A percentile compares a stretch with the other conserved stretches of the same genome.
phyloP scores from a whole-genome alignment of 306 rosid species.

The Macrotyloma uniflorum region DNA sequence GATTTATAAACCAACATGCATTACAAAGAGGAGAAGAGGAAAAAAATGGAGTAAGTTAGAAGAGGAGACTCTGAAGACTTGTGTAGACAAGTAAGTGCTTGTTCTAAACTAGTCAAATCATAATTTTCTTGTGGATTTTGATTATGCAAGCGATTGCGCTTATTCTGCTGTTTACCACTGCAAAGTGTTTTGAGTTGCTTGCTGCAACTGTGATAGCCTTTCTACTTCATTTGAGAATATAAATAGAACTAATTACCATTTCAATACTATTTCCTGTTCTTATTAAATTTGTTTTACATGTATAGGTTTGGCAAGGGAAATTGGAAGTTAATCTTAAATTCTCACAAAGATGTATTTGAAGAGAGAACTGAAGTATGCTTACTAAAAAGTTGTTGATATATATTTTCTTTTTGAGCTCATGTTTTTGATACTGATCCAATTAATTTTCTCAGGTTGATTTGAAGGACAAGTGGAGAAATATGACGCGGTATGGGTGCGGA shows the following conservation, averaged over 20 bases:
- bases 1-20: constrained; percentile 23
- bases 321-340: constrained; percentile 59
- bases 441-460: constrained; percentile 66
- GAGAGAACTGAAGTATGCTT: constrained; percentile 62
- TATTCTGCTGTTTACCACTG: background rate
- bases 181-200: background rate
- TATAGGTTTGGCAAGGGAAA: constrained; percentile 60
- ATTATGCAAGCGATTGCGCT: background rate
- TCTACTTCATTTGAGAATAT: background rate
- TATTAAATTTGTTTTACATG: constrained; percentile 24
- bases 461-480: constrained; percentile 48
- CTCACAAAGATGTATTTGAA: constrained; percentile 50
- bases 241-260: background rate
- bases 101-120: background rate
- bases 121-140: background rate
- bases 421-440: background rate
- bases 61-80: constrained; percentile 57
- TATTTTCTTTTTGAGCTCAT: background rate
- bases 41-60: constrained; percentile 68
- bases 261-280: constrained; percentile 19
- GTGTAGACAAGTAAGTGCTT: constrained; percentile 52
- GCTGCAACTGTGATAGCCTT: background rate
- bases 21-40: constrained; percentile 50
- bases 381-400: background rate
- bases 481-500: background rate